phyloP scores from a whole-genome alignment of 331 rosid species.

The Quercus phellos region DNA sequence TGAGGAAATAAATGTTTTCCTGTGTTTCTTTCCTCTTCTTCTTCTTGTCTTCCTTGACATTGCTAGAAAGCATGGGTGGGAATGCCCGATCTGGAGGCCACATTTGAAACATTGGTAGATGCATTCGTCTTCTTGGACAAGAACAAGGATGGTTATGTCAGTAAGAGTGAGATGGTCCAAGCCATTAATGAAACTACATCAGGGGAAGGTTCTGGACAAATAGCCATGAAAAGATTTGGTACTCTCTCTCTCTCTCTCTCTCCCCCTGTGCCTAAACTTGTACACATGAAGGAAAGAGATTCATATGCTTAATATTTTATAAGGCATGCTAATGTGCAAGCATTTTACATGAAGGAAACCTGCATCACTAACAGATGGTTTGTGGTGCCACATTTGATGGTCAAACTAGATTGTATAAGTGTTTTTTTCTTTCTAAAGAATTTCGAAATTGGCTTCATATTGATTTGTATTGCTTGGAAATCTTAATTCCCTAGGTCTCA shows the following conservation, averaged over 20 bases:
- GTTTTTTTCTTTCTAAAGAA: background rate
- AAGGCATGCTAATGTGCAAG: background rate
- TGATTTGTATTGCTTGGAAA: background rate
- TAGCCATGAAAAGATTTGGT: slow-evolving; percentile 96
- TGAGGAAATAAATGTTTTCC: slow-evolving; percentile 7
- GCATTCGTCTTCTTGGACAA: slow-evolving; percentile 92
- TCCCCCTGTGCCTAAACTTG: background rate
- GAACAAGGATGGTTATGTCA: slow-evolving; percentile 89
- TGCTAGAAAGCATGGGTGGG: slow-evolving; percentile 61
- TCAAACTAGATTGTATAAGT: slow-evolving; percentile 1
- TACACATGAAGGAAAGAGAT: background rate
- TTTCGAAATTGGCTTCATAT: background rate
- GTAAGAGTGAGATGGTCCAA: slow-evolving; percentile 84
- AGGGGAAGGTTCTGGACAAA: slow-evolving; percentile 82
- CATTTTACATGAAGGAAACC: background rate
- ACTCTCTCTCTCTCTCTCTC: slow-evolving; percentile 23
- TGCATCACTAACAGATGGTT: slow-evolving; percentile 1
- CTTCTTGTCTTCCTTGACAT: slow-evolving; percentile 37
- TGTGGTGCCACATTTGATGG: background rate
- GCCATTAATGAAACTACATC: slow-evolving; percentile 80
- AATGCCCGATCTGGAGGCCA: slow-evolving; percentile 72
- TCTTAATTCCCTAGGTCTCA: background rate
- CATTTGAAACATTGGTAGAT: slow-evolving; percentile 84
- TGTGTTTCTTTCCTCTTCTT: background rate
- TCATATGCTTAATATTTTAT: slow-evolving; percentile 2